These are phyloP conservation scores for Rhizomucor miehei DNA, from an alignment of 371 early-diverging fungal genomes.

Conservation along the genomic window DNA sequence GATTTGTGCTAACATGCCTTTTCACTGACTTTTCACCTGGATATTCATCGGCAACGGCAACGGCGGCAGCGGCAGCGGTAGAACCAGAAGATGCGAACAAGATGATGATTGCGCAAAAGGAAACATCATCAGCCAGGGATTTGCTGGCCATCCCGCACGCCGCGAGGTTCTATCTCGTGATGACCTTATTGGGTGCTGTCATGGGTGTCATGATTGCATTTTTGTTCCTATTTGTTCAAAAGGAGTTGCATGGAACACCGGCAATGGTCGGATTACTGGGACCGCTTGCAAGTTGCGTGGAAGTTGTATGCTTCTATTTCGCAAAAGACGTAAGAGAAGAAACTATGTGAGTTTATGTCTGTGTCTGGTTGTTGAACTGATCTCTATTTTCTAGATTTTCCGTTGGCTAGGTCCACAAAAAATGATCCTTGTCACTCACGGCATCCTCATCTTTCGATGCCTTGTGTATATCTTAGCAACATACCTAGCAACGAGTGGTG, in stretches of 20 bases:
- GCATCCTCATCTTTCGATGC: constrained; percentile 21
- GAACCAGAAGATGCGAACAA: too few relatives aligned
- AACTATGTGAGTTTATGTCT: neutral
- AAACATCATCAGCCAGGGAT: constrained; percentile 8
- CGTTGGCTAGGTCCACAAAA: constrained; percentile 16
- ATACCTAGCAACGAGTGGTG: constrained; percentile 12
- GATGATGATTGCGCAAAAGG: too few relatives aligned
- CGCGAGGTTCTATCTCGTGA: constrained; percentile 23
- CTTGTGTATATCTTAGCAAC: constrained; percentile 22
- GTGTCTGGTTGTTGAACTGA: neutral
- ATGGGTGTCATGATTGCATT: constrained; percentile 29
- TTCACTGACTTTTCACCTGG: constrained; percentile 11
- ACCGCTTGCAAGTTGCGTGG: constrained; percentile 31
- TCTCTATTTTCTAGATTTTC: constrained; percentile 14
- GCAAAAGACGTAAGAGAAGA: constrained; percentile 24
- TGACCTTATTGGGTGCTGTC: constrained; percentile 20
- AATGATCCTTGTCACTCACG: constrained; percentile 27
- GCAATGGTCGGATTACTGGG: constrained; percentile 29
- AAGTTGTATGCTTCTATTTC: constrained; percentile 32
- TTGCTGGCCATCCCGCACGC: constrained; percentile 18
- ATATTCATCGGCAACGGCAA: constrained; percentile 1
- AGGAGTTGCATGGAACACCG: constrained; percentile 26
- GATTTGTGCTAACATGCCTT: constrained; percentile 17
- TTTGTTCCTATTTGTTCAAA: constrained; percentile 28
- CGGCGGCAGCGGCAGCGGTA: neutral